These are phyloP conservation scores for Stromatinia cepivora DNA, from an alignment of 2,329 filamentous ascomycete species.

Conservation along the genomic window DNA sequence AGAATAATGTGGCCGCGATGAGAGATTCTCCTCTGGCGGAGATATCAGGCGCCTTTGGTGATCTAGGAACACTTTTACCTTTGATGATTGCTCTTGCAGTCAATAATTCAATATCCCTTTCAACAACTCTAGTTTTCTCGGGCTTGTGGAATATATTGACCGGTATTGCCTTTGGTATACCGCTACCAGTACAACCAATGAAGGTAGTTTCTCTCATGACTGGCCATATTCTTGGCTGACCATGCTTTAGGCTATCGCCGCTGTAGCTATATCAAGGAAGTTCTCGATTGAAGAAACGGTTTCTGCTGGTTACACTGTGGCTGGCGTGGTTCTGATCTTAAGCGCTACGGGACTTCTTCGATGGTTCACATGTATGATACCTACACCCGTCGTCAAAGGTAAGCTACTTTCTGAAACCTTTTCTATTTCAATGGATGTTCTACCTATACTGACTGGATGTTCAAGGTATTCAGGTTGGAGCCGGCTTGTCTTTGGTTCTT, in stretches of 20 bases:
- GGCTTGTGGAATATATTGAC: constrained; percentile 85
- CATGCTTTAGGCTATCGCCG: constrained; percentile 75
- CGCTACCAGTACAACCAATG: constrained; percentile 88
- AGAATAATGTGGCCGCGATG: constrained; percentile 58
- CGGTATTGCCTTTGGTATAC: constrained; percentile 80
- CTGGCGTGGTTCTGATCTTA: constrained; percentile 70
- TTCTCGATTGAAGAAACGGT: constrained; percentile 70
- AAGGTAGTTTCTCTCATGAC: constrained; percentile 48
- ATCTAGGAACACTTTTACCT: constrained; percentile 85
- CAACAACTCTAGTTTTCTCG: constrained; percentile 83
- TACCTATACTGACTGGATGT: neutral
- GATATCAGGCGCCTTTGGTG: constrained; percentile 84
- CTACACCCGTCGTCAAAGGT: constrained; percentile 82
- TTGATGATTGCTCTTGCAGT: constrained; percentile 83
- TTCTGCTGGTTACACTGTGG: constrained; percentile 82
- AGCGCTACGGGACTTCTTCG: constrained; percentile 76
- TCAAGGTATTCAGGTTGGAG: constrained; percentile 79
- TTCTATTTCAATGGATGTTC: neutral
- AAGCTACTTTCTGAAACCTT: neutral
- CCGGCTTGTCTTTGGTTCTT: constrained; percentile 79
- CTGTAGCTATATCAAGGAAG: constrained; percentile 74
- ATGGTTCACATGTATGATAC: constrained; percentile 66
- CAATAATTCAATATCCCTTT: constrained; percentile 75
- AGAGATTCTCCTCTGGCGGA: constrained; percentile 63
- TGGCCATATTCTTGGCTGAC: constrained; percentile 25